These are phyloP conservation scores for Strombidium stylifer DNA, from an alignment of 73 alveolate species.

Conservation along the genomic window DNA sequence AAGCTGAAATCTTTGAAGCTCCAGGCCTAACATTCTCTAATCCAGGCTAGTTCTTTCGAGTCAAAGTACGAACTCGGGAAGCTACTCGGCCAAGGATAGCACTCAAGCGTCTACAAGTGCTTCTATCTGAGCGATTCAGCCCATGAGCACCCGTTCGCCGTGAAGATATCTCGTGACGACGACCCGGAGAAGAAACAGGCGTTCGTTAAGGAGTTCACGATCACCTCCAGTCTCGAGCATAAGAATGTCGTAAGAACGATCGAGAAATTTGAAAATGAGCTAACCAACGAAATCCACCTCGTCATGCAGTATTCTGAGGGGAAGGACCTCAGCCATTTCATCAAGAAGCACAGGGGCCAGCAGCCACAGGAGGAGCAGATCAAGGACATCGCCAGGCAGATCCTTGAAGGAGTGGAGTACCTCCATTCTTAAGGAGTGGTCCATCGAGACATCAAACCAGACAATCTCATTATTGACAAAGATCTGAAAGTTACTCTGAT, in stretches of 20 bases:
- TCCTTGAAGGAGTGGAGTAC: slow-evolving; percentile 57
- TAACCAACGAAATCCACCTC: slow-evolving; percentile 9
- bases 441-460: slow-evolving; percentile 73
- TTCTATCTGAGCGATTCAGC: background rate
- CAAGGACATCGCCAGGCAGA: slow-evolving; percentile 41
- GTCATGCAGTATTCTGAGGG: slow-evolving; percentile 55
- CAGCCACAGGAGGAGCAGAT: slow-evolving; percentile 43
- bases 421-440: slow-evolving; percentile 61
- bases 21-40: no score
- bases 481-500: slow-evolving; percentile 51
- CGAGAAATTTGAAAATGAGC: slow-evolving; percentile 4
- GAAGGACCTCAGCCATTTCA: slow-evolving; percentile 9
- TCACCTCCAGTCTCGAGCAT: slow-evolving; percentile 22
- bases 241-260: slow-evolving; percentile 24
- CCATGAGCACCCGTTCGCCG: slow-evolving; percentile 19
- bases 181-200: slow-evolving; percentile 38
- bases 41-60: no score
- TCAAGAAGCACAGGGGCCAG: slow-evolving; percentile 23
- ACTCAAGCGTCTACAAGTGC: slow-evolving; percentile 26
- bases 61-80: background rate
- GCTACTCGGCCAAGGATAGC: slow-evolving; percentile 29
- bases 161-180: slow-evolving; percentile 26
- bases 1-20: no score
- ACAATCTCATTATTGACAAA: slow-evolving; percentile 57
- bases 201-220: slow-evolving; percentile 27